phyloP scores from a whole-genome alignment of 768 basidiomycete genomes.

The Suillus weaverae region DNA sequence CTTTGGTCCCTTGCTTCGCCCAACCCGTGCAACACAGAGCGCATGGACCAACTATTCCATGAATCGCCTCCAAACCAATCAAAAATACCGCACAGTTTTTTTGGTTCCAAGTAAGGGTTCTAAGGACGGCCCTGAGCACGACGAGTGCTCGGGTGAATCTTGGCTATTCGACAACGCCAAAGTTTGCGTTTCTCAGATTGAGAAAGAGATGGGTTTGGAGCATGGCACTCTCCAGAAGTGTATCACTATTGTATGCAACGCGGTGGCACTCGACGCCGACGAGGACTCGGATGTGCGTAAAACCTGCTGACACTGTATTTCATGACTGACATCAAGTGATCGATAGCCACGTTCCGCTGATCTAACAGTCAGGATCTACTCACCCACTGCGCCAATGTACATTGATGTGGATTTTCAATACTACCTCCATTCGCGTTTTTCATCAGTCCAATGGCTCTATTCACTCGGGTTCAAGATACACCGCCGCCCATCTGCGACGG shows the following conservation, averaged over 20 bases:
- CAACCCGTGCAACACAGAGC: conserved; percentile 1
- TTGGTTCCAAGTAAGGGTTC: background rate
- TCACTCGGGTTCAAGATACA: conserved; percentile 13
- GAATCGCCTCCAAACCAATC: conserved; percentile 10
- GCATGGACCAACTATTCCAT: conserved; percentile 10
- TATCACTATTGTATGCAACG: conserved; percentile 1
- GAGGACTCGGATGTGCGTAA: conserved; percentile 3
- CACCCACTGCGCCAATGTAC: conserved; percentile 12
- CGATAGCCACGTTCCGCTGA: conserved; percentile 11
- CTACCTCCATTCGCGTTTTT: conserved; percentile 1
- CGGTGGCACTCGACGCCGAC: conserved; percentile 1
- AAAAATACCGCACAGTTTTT: background rate
- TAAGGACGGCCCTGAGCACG: background rate
- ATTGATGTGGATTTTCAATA: conserved; percentile 20
- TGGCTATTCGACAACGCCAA: background rate
- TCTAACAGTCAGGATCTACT: conserved; percentile 8
- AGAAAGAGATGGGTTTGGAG: conserved; percentile 7
- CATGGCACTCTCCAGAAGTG: conserved; percentile 9
- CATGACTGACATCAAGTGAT: background rate
- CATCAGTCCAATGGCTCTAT: conserved; percentile 13
- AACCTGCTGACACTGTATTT: background rate
- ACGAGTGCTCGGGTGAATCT: background rate
- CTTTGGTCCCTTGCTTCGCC: conserved; percentile 13
- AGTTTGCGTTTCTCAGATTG: conserved; percentile 4
- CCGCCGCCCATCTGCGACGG: background rate